Percentiles rank a stretch among this genome's conserved stretches.
phyloP scores from a whole-genome alignment of 1,139 yeast genomes.

The Hyphopichia burtonii region DNA sequence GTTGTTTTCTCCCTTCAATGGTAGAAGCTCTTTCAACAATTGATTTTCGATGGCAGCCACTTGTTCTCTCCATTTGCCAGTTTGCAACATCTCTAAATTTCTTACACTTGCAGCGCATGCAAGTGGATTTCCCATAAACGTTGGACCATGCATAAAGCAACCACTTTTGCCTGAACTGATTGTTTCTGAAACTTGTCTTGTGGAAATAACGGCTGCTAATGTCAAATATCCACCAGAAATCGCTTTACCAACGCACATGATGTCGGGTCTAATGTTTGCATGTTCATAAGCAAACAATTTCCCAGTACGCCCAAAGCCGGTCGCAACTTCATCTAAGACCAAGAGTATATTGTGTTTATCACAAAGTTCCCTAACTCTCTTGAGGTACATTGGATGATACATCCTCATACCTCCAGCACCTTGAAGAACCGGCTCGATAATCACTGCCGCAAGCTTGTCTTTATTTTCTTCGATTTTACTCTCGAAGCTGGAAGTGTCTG shows the following conservation, averaged over 20 bases:
- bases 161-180: constrained; percentile 6
- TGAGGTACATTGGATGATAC: constrained; percentile 25
- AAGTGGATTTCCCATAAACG: constrained; percentile 33
- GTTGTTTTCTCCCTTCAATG: constrained; percentile 2
- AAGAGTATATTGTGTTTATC: constrained; percentile 23
- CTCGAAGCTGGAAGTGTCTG: constrained; percentile 19
- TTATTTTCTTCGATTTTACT: constrained; percentile 17
- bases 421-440: constrained; percentile 32
- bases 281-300: constrained; percentile 13
- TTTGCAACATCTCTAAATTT: constrained; percentile 17
- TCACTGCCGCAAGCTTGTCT: constrained; percentile 27
- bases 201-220: constrained; percentile 15
- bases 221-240: constrained; percentile 22
- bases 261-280: constrained; percentile 18
- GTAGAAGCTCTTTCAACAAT: constrained; percentile 4
- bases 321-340: constrained; percentile 23
- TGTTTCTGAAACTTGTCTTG: constrained; percentile 15
- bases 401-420: constrained; percentile 35
- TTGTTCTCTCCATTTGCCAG: constrained; percentile 6
- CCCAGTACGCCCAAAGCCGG: constrained; percentile 22
- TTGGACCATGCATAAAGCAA: constrained; percentile 27
- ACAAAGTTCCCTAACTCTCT: constrained; percentile 25
- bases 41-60: constrained; percentile 6
- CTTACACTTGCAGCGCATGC: constrained; percentile 29
- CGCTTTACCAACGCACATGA: constrained; percentile 20